A percentile compares a stretch with the other conserved stretches of the same genome.
These are phyloP conservation scores for Ceratocystis cacaofunesta DNA, from an alignment of 2,329 filamentous ascomycete species.

Conservation along the genomic window DNA sequence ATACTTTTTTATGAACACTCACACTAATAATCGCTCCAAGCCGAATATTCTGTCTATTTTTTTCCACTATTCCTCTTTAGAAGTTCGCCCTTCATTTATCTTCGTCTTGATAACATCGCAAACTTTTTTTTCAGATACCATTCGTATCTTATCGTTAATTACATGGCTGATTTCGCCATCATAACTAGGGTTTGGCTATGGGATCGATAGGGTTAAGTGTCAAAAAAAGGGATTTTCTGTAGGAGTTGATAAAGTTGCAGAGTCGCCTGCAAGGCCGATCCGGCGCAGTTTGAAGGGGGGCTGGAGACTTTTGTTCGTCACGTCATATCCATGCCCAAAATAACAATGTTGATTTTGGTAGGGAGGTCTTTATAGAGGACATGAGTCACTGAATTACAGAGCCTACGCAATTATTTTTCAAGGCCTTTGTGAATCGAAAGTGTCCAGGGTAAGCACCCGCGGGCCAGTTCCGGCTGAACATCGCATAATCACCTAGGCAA, in stretches of 20 bases:
- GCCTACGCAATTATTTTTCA: background rate
- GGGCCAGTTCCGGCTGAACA: background rate
- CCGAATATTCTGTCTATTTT: background rate
- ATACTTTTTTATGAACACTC: background rate
- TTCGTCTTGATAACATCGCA: background rate
- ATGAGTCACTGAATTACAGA: too few relatives aligned
- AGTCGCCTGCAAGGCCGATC: too few relatives aligned
- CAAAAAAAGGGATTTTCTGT: background rate
- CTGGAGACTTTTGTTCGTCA: too few relatives aligned
- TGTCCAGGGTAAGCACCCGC: background rate
- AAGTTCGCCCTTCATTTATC: background rate
- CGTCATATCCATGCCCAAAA: too few relatives aligned
- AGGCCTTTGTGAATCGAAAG: background rate
- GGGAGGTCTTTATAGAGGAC: too few relatives aligned
- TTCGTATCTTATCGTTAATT: background rate
- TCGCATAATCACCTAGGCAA: background rate
- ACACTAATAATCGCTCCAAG: background rate
- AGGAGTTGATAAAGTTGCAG: too few relatives aligned
- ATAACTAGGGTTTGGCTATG: background rate
- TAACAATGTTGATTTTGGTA: too few relatives aligned
- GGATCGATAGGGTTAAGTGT: background rate
- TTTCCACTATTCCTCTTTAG: background rate
- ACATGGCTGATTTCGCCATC: background rate
- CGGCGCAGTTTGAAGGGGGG: too few relatives aligned
- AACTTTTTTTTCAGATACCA: background rate